Evolutionary conservation across 768 basidiomycete genomes (phyloP).

Genomic region (Galerina sulciceps): DNA sequence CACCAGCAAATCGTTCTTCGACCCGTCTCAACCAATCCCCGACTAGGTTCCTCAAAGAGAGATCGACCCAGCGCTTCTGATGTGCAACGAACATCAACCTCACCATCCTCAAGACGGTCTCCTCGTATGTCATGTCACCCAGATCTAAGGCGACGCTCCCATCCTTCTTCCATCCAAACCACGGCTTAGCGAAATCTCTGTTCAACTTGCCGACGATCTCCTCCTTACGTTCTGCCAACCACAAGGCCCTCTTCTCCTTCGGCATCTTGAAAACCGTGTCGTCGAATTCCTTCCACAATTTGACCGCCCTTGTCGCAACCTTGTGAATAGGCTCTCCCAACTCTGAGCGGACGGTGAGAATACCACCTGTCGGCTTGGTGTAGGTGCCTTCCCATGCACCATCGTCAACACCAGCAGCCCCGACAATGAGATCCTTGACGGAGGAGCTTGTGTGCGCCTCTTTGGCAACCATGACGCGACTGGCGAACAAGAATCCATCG

Average conservation of each 20-base stretch:
- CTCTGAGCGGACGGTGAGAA: constrained; percentile 96
- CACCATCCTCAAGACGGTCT: constrained; percentile 89
- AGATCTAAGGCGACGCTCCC: constrained; percentile 83
- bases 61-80: constrained; percentile 92
- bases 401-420: constrained; percentile 90
- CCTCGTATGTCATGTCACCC: constrained; percentile 98
- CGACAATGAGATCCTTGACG: constrained; percentile 97
- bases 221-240: constrained; percentile 85
- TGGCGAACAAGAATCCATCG: constrained; percentile 95
- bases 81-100: constrained; percentile 93
- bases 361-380: constrained; percentile 90
- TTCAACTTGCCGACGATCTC: constrained; percentile 93
- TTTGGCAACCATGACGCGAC: constrained; percentile 98
- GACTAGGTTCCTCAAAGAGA: constrained; percentile 88
- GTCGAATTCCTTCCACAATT: constrained; percentile 99
- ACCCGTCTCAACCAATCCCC: constrained; percentile 97
- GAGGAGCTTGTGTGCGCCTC: constrained; percentile 94
- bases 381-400: constrained; percentile 95
- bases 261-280: constrained; percentile 94
- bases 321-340: constrained; percentile 99
- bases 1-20: constrained; percentile 93
- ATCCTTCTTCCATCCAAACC: constrained; percentile 98
- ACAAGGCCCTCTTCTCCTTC: constrained; percentile 91
- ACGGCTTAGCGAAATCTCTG: constrained; percentile 93
- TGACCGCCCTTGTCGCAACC: constrained; percentile 95